These are phyloP conservation scores for Cystobasidium sp. DNA, from an alignment of 1,284 basidiomycete genomes.

Conservation along the genomic window DNA sequence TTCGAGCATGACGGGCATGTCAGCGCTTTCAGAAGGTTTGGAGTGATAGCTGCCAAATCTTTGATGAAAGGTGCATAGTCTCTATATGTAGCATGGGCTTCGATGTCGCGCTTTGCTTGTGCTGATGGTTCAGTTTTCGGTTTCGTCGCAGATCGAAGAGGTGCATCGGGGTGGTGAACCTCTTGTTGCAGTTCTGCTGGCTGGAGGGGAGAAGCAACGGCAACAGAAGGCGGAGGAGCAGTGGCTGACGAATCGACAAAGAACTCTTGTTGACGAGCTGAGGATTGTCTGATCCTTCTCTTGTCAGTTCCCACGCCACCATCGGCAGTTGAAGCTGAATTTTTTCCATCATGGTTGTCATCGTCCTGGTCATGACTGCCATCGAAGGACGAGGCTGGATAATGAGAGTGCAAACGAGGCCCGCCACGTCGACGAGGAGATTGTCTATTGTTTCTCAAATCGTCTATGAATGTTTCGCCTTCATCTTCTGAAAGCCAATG, in stretches of 20 bases:
- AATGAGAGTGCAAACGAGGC: constrained; percentile 24
- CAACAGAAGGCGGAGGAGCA: not conserved
- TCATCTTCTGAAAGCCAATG: constrained; percentile 54
- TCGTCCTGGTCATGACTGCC: constrained; percentile 22
- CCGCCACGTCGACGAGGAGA: constrained; percentile 25
- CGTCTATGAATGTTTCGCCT: constrained; percentile 38
- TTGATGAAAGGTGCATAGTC: constrained; percentile 33
- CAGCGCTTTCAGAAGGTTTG: constrained; percentile 49
- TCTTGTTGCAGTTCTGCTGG: not conserved
- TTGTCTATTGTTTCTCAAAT: not conserved
- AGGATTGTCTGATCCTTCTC: constrained; percentile 23
- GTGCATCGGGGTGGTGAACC: not conserved
- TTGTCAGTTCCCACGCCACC: constrained; percentile 6
- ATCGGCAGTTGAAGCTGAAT: constrained; percentile 5
- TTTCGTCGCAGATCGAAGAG: constrained; percentile 3
- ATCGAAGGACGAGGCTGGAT: not conserved
- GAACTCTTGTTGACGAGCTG: not conserved
- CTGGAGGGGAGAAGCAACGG: not conserved
- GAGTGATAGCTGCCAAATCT: constrained; percentile 15
- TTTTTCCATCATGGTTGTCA: constrained; percentile 11
- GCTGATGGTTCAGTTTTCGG: not conserved
- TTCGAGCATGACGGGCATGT: constrained; percentile 60
- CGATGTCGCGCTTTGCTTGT: not conserved
- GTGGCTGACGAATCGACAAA: constrained; percentile 7
- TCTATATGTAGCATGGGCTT: constrained; percentile 11